Conservation (phyloP, 305 asterid species). For the Ajuga reptans region DNA sequence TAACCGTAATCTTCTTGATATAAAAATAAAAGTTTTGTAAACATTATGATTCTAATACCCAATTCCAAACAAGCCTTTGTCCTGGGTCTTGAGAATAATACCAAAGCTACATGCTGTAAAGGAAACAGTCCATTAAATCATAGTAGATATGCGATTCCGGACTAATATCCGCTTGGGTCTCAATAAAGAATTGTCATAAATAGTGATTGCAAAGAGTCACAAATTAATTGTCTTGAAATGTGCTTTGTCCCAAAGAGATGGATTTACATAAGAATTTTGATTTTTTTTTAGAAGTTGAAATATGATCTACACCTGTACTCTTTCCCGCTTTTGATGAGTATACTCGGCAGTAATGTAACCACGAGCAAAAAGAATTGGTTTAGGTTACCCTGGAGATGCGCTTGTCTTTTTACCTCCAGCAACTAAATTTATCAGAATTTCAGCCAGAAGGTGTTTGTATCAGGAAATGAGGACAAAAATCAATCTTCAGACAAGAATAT, state of each 20-base stretch:
- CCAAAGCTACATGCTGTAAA: too few relatives aligned
- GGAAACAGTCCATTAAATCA: not conserved
- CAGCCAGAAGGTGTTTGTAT: conserved; percentile 10
- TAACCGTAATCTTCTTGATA: too few relatives aligned
- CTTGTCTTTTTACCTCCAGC: conserved; percentile 24
- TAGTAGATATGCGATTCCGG: not conserved
- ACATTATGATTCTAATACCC: too few relatives aligned
- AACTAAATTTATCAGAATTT: conserved; percentile 23
- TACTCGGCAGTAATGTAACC: conserved; percentile 23
- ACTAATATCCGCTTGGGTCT: not conserved
- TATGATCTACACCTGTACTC: conserved; percentile 9
- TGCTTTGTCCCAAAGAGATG: conserved; percentile 8
- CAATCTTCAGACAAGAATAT: conserved; percentile 22
- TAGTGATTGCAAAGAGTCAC: not conserved
- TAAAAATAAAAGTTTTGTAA: too few relatives aligned
- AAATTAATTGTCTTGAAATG: conserved; percentile 7
- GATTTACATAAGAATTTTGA: conserved; percentile 30
- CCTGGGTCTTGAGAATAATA: too few relatives aligned
- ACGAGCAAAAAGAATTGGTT: conserved; percentile 33
- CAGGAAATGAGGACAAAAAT: conserved; percentile 27
- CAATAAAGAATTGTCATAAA: conserved; percentile 16
- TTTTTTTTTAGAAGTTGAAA: not conserved
- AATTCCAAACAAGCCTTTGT: too few relatives aligned
- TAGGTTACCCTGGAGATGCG: conserved; percentile 29
- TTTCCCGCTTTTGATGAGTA: conserved; percentile 31